These are phyloP conservation scores for Wolfiporia cocos DNA, from an alignment of 1,284 basidiomycete genomes.

Conservation along the genomic window DNA sequence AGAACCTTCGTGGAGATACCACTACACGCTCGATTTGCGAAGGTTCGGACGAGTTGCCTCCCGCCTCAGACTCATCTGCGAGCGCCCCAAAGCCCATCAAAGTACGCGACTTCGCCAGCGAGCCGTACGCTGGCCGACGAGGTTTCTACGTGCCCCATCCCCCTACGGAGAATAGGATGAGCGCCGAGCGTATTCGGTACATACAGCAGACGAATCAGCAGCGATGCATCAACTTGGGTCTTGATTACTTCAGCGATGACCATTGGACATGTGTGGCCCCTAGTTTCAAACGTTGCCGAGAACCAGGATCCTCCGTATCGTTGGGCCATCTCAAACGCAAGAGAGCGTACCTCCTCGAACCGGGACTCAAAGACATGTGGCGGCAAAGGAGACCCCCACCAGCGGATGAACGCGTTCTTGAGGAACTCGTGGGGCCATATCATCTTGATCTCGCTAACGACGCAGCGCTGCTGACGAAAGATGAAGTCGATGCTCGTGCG, in stretches of 20 bases:
- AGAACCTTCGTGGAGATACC: too few species aligned
- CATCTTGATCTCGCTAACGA: too few species aligned
- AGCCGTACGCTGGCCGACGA: slow-evolving; percentile 15
- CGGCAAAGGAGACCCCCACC: too few species aligned
- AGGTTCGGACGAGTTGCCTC: too few species aligned
- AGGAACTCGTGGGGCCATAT: too few species aligned
- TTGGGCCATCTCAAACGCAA: too few species aligned
- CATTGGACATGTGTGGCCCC: slow-evolving; percentile 2
- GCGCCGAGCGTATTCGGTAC: slow-evolving; percentile 12
- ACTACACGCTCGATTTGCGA: too few species aligned
- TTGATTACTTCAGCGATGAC: slow-evolving; percentile 14
- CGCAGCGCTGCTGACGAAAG: not conserved
- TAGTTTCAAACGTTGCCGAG: slow-evolving; percentile 12
- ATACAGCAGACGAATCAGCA: slow-evolving; percentile 17
- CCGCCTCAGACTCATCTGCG: too few species aligned
- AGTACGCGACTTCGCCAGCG: slow-evolving; percentile 22
- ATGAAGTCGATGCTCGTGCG: not conserved
- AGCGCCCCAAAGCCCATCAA: slow-evolving; percentile 12
- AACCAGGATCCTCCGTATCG: too few species aligned
- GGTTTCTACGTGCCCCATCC: slow-evolving; percentile 22
- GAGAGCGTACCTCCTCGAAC: too few species aligned
- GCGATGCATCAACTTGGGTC: slow-evolving; percentile 9
- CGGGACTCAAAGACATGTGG: too few species aligned
- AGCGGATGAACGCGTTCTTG: too few species aligned
- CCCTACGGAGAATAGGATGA: slow-evolving; percentile 15